phyloP scores from a whole-genome alignment of 345 rosid genomes.

The Bruguiera gymnorhiza region DNA sequence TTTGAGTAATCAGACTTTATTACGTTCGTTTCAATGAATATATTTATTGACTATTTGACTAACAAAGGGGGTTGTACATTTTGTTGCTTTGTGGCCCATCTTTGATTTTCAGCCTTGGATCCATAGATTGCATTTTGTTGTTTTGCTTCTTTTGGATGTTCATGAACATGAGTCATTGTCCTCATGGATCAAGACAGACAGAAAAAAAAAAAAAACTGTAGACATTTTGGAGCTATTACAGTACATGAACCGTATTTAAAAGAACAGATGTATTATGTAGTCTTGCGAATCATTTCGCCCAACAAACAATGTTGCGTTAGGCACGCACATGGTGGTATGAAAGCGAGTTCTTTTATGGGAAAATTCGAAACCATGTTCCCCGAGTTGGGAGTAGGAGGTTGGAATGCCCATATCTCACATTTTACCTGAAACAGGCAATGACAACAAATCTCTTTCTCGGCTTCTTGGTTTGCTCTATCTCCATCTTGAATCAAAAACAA shows the following conservation, averaged over 20 bases:
- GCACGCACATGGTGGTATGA: not conserved
- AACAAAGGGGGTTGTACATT: not conserved
- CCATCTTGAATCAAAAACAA: too few species aligned
- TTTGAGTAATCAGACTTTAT: not conserved
- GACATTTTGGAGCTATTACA: not conserved
- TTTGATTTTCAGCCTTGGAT: not conserved
- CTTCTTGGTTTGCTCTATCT: not conserved
- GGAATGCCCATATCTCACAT: slow-evolving; percentile 7
- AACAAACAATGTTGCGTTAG: not conserved
- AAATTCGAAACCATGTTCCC: slow-evolving; percentile 1
- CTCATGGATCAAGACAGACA: not conserved
- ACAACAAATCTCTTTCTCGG: slow-evolving; percentile 13
- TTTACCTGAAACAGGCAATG: not conserved
- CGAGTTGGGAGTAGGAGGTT: slow-evolving; percentile 1
- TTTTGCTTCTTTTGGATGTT: not conserved
- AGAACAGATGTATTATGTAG: not conserved
- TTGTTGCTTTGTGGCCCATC: slow-evolving; percentile 11
- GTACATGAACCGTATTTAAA: not conserved
- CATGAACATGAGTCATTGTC: not conserved
- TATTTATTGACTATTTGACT: slow-evolving; percentile 9
- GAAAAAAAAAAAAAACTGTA: not conserved
- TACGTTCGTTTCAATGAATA: not conserved
- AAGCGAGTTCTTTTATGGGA: not conserved
- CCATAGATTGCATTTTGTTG: not conserved
- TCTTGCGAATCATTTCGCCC: not conserved